Evolutionary conservation across 805 yeast species (phyloP), one percentile per base, ranked within the genome.

Genomic region (Pichia nanzhaoensis): DNA sequence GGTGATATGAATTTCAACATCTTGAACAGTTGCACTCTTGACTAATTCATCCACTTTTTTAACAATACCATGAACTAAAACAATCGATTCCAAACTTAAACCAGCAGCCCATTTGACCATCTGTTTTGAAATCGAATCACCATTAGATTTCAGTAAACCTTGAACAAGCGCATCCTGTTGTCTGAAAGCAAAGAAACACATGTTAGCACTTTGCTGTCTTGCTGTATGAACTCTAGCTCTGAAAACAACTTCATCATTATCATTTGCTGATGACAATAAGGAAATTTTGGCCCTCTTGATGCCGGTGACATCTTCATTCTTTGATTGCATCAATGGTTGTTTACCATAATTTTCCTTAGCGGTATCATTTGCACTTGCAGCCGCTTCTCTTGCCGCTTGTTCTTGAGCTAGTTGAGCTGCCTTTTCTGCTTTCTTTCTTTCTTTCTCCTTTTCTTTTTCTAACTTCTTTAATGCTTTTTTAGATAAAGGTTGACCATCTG

Each of bases 81-180:
- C 97, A 66, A 93, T 91, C 39, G 93, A 78, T 69, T 93, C 99
- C 56, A 86, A 74, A 61, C 80, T 84, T 62, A 93, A 75, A 31
- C 84, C 70, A 33, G 91, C 86, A 22, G 89, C 84, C 96, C 96
- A 93, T 70, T 93, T 93, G 54, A 90, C 95, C 91, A 93, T 85
- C 65, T 84, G 96, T 69, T 93, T 93, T 42, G 96, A 85, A 39
- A 93, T 74, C 38, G 82, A 69, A 10, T 69, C 70, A 58, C 78
- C 78, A 58, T 84, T 80, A 50, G 84, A 83, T 61, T 82, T 87
- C 52, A 90, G 71, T 51, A 93, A 74, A 48, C 84, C 95, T 73
- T 91, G 98, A 58, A 90, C 78, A 58, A 83, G 68, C 49, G 78
- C 77, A 45, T 77, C 73, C 69, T 88, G 96, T 72, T 93, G 99